These are phyloP conservation scores for Cyberlindnera amylophila DNA, from an alignment of 805 yeast genomes.

Conservation along the genomic window DNA sequence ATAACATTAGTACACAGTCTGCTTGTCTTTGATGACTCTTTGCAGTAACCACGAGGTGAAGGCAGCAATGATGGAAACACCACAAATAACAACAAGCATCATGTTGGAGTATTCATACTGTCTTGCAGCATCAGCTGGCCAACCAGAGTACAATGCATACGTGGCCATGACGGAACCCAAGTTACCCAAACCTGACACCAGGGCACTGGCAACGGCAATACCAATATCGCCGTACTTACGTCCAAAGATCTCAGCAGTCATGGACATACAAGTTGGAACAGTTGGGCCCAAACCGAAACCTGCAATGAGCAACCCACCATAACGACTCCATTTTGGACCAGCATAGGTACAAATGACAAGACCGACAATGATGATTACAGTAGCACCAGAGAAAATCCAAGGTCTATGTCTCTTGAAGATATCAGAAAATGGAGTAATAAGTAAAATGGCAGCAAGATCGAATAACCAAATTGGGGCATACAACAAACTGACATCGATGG, in stretches of 20 bases:
- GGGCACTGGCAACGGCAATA: constrained; percentile 75
- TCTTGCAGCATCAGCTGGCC: constrained; percentile 73
- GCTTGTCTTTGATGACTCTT: constrained; percentile 18
- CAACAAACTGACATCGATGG: constrained; percentile 68
- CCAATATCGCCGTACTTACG: constrained; percentile 79
- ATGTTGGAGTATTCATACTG: constrained; percentile 69
- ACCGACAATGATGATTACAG: constrained; percentile 68
- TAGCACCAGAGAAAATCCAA: constrained; percentile 56
- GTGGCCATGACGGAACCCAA: constrained; percentile 83
- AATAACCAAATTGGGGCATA: constrained; percentile 91
- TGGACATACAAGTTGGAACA: constrained; percentile 83
- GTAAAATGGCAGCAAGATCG: constrained; percentile 69
- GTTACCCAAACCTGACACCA: constrained; percentile 84
- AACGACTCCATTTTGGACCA: constrained; percentile 65
- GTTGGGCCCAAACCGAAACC: constrained; percentile 92
- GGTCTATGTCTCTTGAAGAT: constrained; percentile 56
- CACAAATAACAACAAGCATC: constrained; percentile 78
- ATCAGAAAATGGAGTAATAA: constrained; percentile 80
- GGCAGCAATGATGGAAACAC: constrained; percentile 61
- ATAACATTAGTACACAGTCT: constrained; percentile 5
- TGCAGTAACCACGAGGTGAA: constrained; percentile 16
- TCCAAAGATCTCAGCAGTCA: constrained; percentile 73
- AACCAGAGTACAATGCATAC: constrained; percentile 80
- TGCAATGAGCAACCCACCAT: constrained; percentile 75
- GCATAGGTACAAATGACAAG: constrained; percentile 76